These are phyloP conservation scores for Hygrocybe punicea DNA, from an alignment of 768 basidiomycete genomes.

Conservation along the genomic window DNA sequence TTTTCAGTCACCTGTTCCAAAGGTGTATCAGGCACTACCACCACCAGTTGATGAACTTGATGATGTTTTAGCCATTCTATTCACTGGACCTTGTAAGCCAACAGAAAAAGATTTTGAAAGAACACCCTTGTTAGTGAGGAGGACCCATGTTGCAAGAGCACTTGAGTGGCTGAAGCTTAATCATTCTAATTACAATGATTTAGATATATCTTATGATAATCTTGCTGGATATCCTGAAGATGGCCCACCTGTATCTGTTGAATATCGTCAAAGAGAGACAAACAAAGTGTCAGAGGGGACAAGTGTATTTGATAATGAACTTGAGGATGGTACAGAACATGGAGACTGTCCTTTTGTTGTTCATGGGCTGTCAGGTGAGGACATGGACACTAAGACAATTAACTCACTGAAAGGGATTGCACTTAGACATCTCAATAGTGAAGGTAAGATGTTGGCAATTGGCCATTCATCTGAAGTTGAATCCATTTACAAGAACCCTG, in stretches of 20 bases:
- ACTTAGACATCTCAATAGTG: conserved; percentile 15
- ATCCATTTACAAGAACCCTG: conserved; percentile 29
- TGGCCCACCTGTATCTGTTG: conserved; percentile 20
- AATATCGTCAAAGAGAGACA: conserved; percentile 12
- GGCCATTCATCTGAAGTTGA: conserved; percentile 15
- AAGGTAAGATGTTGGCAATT: conserved; percentile 18
- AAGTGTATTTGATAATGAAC: conserved; percentile 10
- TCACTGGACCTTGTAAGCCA: conserved; percentile 26
- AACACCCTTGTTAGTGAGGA: conserved; percentile 30
- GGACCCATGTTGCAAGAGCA: conserved; percentile 21
- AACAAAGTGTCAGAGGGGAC: conserved; percentile 9
- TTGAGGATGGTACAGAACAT: conserved; percentile 19
- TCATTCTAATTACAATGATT: conserved; percentile 30
- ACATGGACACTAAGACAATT: conserved; percentile 12
- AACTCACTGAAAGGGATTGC: conserved; percentile 21
- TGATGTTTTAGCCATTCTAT: conserved; percentile 32
- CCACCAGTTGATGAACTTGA: conserved; percentile 31
- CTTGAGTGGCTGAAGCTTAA: conserved; percentile 36
- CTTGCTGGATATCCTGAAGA: conserved; percentile 14
- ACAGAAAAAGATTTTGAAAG: conserved; percentile 24
- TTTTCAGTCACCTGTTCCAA: conserved; percentile 30
- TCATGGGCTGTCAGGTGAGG: conserved; percentile 32
- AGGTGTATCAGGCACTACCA: conserved; percentile 32
- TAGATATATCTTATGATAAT: conserved; percentile 26
- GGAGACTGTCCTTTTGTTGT: conserved; percentile 38